These are phyloP conservation scores for Dalbergia cultrata DNA, from an alignment of 306 rosid species.

Conservation along the genomic window DNA sequence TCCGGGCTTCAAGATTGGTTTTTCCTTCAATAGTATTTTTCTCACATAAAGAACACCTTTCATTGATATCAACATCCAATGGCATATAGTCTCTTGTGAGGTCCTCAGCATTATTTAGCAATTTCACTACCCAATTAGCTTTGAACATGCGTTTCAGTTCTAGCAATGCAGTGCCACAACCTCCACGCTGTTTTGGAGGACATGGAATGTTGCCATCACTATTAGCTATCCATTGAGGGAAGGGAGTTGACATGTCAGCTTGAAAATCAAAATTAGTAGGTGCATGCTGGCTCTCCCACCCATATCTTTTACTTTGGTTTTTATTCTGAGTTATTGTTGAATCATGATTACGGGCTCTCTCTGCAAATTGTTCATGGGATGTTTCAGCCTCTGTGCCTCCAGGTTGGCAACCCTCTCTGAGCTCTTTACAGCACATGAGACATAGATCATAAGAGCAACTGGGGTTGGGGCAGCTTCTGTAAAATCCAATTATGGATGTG, in stretches of 20 bases:
- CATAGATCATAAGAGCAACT: constrained; percentile 69
- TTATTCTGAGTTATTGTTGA: constrained; percentile 38
- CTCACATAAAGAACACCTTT: constrained; percentile 45
- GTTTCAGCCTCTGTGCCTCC: constrained; percentile 56
- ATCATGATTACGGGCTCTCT: constrained; percentile 39
- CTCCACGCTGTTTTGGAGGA: constrained; percentile 52
- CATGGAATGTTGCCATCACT: constrained; percentile 52
- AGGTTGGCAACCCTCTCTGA: constrained; percentile 57
- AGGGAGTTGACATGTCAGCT: constrained; percentile 36
- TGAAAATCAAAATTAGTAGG: constrained; percentile 36
- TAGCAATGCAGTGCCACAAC: constrained; percentile 49
- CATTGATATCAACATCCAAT: constrained; percentile 32
- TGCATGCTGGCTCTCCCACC: constrained; percentile 46
- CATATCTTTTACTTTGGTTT: constrained; percentile 43
- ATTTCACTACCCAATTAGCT: constrained; percentile 50
- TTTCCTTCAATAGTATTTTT: constrained; percentile 44
- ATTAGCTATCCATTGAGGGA: constrained; percentile 55
- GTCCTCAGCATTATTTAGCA: constrained; percentile 54
- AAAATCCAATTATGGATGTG: constrained; percentile 67
- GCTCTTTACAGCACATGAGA: constrained; percentile 65
- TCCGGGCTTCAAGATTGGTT: constrained; percentile 42
- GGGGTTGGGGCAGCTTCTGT: constrained; percentile 69
- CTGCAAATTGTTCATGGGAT: constrained; percentile 47
- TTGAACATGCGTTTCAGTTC: constrained; percentile 52
- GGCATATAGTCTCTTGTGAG: constrained; percentile 47